Evolutionary conservation across 345 rosid genomes (phyloP).

Genomic region (Linum trigynum): DNA sequence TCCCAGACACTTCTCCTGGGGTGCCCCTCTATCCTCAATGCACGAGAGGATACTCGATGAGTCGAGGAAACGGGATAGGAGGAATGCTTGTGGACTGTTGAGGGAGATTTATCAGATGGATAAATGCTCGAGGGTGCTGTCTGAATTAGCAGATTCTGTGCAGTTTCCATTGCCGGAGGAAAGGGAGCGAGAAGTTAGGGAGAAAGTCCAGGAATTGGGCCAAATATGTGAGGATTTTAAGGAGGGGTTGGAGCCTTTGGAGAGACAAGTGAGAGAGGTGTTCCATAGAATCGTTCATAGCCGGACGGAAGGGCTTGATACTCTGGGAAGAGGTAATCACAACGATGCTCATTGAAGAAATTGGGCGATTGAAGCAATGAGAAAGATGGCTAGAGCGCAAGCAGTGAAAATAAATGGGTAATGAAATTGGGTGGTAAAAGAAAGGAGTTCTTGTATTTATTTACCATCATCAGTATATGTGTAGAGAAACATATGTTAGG

Average conservation of each 20-base stretch:
- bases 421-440: not conserved
- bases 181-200: constrained; percentile 51
- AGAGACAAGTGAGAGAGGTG: constrained; percentile 71
- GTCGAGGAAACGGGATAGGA: constrained; percentile 66
- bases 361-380: not conserved
- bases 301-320: constrained; percentile 78
- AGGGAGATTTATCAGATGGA: constrained; percentile 80
- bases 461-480: not conserved
- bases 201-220: constrained; percentile 51
- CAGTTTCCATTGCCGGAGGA: constrained; percentile 58
- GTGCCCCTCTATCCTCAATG: constrained; percentile 44
- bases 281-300: constrained; percentile 70
- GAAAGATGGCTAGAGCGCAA: not conserved
- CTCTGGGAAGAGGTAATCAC: constrained; percentile 32
- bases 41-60: constrained; percentile 77
- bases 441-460: not conserved
- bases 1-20: constrained; percentile 68
- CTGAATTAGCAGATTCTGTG: constrained; percentile 56
- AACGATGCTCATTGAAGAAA: constrained; percentile 7
- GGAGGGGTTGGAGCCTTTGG: constrained; percentile 74
- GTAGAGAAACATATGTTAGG: not conserved
- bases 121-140: constrained; percentile 44
- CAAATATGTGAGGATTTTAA: constrained; percentile 41
- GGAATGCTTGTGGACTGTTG: constrained; percentile 66
- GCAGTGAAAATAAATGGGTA: not conserved